Evolutionary conservation across 148 eudicot species (phyloP).

Genomic region (Rhododendron ferrugineum): DNA sequence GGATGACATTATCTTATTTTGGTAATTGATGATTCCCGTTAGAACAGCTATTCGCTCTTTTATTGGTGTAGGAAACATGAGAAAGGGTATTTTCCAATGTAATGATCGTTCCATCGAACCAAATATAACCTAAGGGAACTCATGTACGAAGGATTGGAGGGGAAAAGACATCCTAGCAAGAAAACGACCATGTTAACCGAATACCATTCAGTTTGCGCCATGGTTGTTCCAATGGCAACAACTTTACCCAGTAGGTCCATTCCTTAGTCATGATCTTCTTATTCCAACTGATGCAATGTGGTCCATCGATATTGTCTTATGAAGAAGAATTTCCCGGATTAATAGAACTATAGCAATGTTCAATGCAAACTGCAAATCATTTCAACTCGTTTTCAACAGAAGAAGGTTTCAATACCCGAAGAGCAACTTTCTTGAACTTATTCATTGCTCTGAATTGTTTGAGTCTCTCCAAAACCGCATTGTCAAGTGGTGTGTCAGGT

Average conservation of each 20-base stretch:
- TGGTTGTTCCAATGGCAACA: background rate
- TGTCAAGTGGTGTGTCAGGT: constrained; percentile 95
- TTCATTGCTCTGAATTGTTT: constrained; percentile 96
- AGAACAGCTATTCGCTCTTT: background rate
- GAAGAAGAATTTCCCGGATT: background rate
- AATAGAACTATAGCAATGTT: background rate
- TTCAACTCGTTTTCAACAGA: background rate
- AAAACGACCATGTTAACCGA: background rate
- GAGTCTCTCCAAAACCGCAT: constrained; percentile 69
- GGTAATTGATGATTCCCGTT: background rate
- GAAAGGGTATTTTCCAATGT: background rate
- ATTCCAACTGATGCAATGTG: background rate
- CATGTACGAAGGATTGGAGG: background rate
- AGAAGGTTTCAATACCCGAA: constrained; percentile 47
- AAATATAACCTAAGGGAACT: background rate
- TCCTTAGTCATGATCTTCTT: background rate
- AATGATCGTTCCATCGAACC: background rate
- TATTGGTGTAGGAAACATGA: background rate
- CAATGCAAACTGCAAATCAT: background rate
- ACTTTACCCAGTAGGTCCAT: background rate
- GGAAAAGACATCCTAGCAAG: background rate
- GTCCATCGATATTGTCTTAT: background rate
- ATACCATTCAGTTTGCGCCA: background rate
- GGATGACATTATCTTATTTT: background rate
- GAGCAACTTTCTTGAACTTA: constrained; percentile 94